Conservation (phyloP, 1,284 basidiomycete species). For the Agroathelia rolfsii region DNA sequence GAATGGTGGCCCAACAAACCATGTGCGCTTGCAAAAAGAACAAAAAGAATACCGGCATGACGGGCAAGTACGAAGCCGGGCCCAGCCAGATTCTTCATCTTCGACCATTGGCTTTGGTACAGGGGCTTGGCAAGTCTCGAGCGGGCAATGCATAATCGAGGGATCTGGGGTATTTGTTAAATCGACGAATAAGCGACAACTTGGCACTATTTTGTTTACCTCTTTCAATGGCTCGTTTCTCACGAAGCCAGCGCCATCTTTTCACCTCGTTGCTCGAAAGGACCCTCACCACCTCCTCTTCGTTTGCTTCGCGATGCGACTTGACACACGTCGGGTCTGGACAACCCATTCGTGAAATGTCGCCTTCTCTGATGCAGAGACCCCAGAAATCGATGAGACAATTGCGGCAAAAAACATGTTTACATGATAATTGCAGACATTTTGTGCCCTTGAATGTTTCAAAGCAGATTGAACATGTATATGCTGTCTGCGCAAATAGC, state of each 20-base stretch:
- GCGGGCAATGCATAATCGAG: slow-evolving; percentile 1
- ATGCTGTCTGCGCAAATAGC: background rate
- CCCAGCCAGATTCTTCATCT: slow-evolving; percentile 1
- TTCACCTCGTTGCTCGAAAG: slow-evolving; percentile 49
- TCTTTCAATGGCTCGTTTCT: slow-evolving; percentile 59
- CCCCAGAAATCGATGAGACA: slow-evolving; percentile 3
- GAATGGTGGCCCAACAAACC: slow-evolving; percentile 19
- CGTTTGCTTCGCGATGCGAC: background rate
- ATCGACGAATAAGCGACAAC: background rate
- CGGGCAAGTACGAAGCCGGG: background rate
- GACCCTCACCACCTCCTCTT: slow-evolving; percentile 41
- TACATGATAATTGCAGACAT: background rate
- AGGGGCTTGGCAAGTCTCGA: slow-evolving; percentile 21
- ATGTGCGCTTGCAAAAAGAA: slow-evolving; percentile 2
- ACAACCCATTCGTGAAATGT: background rate
- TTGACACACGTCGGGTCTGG: slow-evolving; percentile 3
- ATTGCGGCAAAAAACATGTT: slow-evolving; percentile 1
- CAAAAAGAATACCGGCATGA: slow-evolving; percentile 1
- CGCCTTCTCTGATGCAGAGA: slow-evolving; percentile 39
- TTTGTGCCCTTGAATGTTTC: background rate
- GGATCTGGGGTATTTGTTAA: slow-evolving; percentile 1
- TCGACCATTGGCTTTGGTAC: background rate
- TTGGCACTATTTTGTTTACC: too few relatives aligned
- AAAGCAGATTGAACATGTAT: slow-evolving; percentile 1
- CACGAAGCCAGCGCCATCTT: slow-evolving; percentile 66